These are phyloP conservation scores for Trichoderma endophyticum DNA, from an alignment of 2,329 filamentous ascomycete species.

Conservation along the genomic window DNA sequence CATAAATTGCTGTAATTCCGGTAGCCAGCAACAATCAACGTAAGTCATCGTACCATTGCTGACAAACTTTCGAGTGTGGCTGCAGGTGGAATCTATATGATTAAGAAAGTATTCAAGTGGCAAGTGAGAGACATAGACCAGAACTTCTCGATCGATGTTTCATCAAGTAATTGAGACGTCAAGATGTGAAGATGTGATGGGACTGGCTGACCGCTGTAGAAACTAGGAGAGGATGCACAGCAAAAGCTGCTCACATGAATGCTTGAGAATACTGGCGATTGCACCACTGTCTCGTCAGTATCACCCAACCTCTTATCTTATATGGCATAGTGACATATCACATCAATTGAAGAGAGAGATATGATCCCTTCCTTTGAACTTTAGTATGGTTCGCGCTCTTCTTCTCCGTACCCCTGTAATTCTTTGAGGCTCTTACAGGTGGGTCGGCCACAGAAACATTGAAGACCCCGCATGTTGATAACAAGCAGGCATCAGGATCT, in stretches of 20 bases:
- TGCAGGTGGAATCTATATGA: not conserved
- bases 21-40: not conserved
- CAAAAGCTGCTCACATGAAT: not conserved
- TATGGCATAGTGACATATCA: not conserved
- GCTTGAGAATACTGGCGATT: not conserved
- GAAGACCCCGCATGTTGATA: not conserved
- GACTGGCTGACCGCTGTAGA: not conserved
- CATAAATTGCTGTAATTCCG: not conserved
- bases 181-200: not conserved
- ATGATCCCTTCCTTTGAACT: not conserved
- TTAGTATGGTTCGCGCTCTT: not conserved
- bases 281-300: not conserved
- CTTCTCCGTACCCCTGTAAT: not conserved
- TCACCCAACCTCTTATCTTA: not conserved
- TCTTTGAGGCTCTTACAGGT: not conserved
- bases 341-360: not conserved
- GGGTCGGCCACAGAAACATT: not conserved
- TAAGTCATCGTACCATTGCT: not conserved
- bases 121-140: not conserved
- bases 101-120: not conserved
- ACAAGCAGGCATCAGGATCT: not conserved
- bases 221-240: not conserved
- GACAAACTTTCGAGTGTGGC: not conserved
- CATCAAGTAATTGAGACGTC: not conserved
- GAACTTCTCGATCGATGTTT: not conserved